phyloP scores from a whole-genome alignment of 495 filamentous ascomycete genomes.

The Daldinia caldariorum region DNA sequence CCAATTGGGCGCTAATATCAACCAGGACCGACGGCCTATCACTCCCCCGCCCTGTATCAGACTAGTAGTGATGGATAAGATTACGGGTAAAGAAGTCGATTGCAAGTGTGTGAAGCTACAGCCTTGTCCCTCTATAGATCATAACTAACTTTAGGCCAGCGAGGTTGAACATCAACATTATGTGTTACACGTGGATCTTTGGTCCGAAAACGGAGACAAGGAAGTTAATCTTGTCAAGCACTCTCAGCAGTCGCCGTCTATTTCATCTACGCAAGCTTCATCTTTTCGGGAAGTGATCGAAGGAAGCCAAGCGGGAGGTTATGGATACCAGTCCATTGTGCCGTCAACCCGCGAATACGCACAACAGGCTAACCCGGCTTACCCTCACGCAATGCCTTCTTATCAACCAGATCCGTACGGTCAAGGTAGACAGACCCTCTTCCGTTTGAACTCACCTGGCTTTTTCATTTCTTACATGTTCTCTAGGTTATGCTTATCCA shows the following conservation, averaged over 20 bases:
- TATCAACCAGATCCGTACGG: constrained; percentile 53
- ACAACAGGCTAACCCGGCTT: constrained; percentile 44
- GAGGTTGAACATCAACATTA: constrained; percentile 85
- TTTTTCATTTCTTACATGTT: constrained; percentile 27
- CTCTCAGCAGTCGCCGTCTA: constrained; percentile 86
- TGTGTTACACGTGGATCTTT: constrained; percentile 92
- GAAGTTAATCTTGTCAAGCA: constrained; percentile 96
- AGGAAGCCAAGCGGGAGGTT: constrained; percentile 43
- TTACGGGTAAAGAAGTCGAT: constrained; percentile 86
- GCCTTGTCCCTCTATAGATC: constrained; percentile 15
- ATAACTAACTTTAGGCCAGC: constrained; percentile 47
- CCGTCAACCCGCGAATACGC: constrained; percentile 54
- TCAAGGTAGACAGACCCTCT: constrained; percentile 49
- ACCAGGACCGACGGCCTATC: constrained; percentile 91
- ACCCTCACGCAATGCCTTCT: constrained; percentile 50
- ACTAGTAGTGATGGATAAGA: constrained; percentile 80
- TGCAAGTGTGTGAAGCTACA: constrained; percentile 73
- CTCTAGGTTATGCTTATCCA: constrained; percentile 57
- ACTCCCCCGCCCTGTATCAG: constrained; percentile 94
- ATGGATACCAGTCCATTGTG: constrained; percentile 49
- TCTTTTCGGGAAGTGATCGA: constrained; percentile 70
- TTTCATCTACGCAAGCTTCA: constrained; percentile 81
- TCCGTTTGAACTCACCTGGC: constrained; percentile 3
- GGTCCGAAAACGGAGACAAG: constrained; percentile 80
- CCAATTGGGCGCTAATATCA: constrained; percentile 21